phyloP scores from a whole-genome alignment of 495 filamentous ascomycete genomes.

The Talaromyces wortmannii region DNA sequence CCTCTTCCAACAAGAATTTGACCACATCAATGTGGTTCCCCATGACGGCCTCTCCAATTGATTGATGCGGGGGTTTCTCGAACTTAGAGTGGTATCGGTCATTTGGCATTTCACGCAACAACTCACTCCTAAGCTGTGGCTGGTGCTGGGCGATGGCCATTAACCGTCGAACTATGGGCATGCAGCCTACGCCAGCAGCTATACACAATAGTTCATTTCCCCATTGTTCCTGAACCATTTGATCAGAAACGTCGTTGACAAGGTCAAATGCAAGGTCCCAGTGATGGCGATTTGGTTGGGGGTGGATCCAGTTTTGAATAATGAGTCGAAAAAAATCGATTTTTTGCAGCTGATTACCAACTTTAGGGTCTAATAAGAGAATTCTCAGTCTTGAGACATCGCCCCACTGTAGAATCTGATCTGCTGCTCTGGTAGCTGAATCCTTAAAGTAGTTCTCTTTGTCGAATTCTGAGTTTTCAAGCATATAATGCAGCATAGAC shows the following conservation, averaged over 20 bases:
- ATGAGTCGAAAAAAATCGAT: conserved; percentile 5
- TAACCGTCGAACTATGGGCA: conserved; percentile 2
- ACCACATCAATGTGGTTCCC: conserved; percentile 12
- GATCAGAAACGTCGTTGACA: conserved; percentile 6
- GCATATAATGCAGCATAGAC: conserved; percentile 11
- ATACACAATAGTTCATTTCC: conserved; percentile 8
- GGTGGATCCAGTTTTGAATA: conserved; percentile 3
- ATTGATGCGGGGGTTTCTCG: neutral
- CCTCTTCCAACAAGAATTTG: conserved; percentile 9
- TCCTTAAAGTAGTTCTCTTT: conserved; percentile 7
- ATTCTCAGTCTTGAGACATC: conserved; percentile 15
- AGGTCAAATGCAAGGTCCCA: conserved; percentile 9
- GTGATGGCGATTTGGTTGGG: neutral
- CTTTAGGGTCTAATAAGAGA: conserved; percentile 10
- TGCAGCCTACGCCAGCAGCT: conserved; percentile 1
- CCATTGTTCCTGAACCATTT: conserved; percentile 6
- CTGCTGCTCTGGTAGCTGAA: conserved; percentile 9
- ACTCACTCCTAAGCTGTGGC: neutral
- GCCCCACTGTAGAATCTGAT: conserved; percentile 15
- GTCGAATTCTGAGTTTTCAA: conserved; percentile 12
- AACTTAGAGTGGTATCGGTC: neutral
- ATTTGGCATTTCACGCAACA: neutral
- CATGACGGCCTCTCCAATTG: conserved; percentile 1
- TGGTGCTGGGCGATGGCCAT: neutral
- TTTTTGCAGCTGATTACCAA: conserved; percentile 7